Percentiles rank a stretch among this genome's conserved stretches.
Evolutionary conservation across 2,329 filamentous ascomycete genomes (phyloP).

Genomic region (Colletotrichum sp.): DNA sequence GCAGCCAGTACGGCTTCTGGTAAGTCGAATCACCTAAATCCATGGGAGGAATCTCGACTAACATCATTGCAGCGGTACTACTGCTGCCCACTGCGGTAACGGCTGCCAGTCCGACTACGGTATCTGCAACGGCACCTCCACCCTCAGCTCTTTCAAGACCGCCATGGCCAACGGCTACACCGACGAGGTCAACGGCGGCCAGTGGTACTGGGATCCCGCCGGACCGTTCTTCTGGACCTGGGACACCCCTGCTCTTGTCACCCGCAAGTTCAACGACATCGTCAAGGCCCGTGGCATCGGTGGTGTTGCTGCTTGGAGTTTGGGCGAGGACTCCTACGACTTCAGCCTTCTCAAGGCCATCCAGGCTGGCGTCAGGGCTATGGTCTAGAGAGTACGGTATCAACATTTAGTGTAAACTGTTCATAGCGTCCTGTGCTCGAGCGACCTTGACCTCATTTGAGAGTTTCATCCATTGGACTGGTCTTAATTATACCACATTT

Average conservation of each 20-base stretch:
- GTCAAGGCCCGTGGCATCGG: constrained; percentile 46
- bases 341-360: constrained; percentile 49
- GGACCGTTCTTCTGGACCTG: constrained; percentile 58
- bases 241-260: constrained; percentile 55
- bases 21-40: background rate
- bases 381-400: background rate
- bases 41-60: background rate
- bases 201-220: constrained; percentile 57
- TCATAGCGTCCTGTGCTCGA: background rate
- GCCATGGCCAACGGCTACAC: constrained; percentile 45
- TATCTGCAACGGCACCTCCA: constrained; percentile 15
- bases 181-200: constrained; percentile 53
- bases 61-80: background rate
- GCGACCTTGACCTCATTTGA: background rate
- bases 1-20: constrained; percentile 17
- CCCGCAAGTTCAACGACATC: constrained; percentile 50
- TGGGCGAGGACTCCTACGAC: constrained; percentile 52
- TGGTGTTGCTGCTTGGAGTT: constrained; percentile 58
- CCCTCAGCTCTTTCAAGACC: constrained; percentile 39
- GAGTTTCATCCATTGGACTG: background rate
- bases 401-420: background rate
- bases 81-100: constrained; percentile 7
- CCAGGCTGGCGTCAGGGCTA: constrained; percentile 30
- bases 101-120: constrained; percentile 16
- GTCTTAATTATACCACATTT: background rate